Percentiles rank a stretch among this genome's conserved stretches.
These are phyloP conservation scores for Wallacemonas rigidus DNA, from an alignment of 208 protist genomes.

Conservation along the genomic window DNA sequence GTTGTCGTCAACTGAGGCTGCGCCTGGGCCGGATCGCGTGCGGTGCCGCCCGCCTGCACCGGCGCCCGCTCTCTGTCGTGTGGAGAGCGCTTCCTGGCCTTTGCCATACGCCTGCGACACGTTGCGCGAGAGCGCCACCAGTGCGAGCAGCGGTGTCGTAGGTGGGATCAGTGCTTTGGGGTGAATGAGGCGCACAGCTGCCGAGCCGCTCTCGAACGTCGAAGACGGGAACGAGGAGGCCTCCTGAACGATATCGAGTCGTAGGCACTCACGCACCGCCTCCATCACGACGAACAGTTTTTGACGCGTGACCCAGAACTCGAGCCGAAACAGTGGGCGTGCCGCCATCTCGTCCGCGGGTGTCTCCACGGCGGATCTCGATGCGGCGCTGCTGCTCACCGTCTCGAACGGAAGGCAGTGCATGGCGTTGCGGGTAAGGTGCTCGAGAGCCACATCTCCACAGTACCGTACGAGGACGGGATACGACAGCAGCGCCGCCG, in stretches of 20 bases:
- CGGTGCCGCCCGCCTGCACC: not conserved
- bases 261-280: slow-evolving; percentile 55
- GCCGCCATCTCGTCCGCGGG: too few species aligned
- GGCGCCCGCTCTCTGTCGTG: not conserved
- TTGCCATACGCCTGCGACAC: too few species aligned
- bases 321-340: slow-evolving; percentile 36
- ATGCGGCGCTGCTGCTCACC: slow-evolving; percentile 21
- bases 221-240: slow-evolving; percentile 33
- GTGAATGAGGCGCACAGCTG: slow-evolving; percentile 4
- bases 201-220: slow-evolving; percentile 23
- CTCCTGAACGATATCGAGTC: slow-evolving; percentile 48
- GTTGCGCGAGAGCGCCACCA: slow-evolving; percentile 4
- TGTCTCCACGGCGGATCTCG: not conserved
- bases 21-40: not conserved
- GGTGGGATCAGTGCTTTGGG: slow-evolving; percentile 17
- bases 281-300: slow-evolving; percentile 62
- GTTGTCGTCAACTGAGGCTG: not conserved
- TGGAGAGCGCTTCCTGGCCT: too few species aligned
- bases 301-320: slow-evolving; percentile 65
- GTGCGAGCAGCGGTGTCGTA: slow-evolving; percentile 7
- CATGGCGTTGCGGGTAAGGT: slow-evolving; percentile 65
- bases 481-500: slow-evolving; percentile 13
- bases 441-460: slow-evolving; percentile 47
- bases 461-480: slow-evolving; percentile 69
- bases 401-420: slow-evolving; percentile 90